These are phyloP conservation scores for Sclerotinia minor DNA, from an alignment of 2,329 filamentous ascomycete genomes.

Conservation along the genomic window DNA sequence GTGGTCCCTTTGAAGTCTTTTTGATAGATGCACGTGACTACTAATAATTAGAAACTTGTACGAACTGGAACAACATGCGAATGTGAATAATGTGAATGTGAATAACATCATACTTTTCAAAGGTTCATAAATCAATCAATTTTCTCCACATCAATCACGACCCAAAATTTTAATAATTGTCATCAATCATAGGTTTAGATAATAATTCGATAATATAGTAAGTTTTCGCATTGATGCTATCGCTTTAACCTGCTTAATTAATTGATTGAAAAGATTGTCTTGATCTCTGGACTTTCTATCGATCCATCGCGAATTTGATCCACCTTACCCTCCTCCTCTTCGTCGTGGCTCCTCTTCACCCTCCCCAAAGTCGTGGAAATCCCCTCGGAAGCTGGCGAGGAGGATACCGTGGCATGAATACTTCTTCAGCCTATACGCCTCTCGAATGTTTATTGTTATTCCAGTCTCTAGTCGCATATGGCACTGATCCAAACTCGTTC, in stretches of 20 bases:
- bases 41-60: neutral
- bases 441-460: conserved; percentile 86
- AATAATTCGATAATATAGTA: neutral
- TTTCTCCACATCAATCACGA: conserved; percentile 3
- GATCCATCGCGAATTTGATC: conserved; percentile 20
- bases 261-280: conserved; percentile 11
- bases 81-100: conserved; percentile 12
- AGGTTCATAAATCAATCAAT: conserved; percentile 11
- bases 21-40: neutral
- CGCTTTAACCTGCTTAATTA: conserved; percentile 11
- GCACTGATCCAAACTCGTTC: conserved; percentile 65
- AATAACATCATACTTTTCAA: conserved; percentile 15
- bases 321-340: conserved; percentile 21
- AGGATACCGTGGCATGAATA: conserved; percentile 57
- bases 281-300: neutral
- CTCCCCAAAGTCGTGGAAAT: conserved; percentile 53
- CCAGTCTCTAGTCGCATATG: conserved; percentile 71
- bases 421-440: conserved; percentile 68
- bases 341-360: conserved; percentile 57
- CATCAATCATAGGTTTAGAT: neutral
- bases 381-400: conserved; percentile 59
- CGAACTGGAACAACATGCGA: neutral
- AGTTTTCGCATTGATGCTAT: conserved; percentile 7
- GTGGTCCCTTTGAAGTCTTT: neutral
- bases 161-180: neutral